phyloP scores from a whole-genome alignment of 305 asterid species.

The Fraxinus nigra region DNA sequence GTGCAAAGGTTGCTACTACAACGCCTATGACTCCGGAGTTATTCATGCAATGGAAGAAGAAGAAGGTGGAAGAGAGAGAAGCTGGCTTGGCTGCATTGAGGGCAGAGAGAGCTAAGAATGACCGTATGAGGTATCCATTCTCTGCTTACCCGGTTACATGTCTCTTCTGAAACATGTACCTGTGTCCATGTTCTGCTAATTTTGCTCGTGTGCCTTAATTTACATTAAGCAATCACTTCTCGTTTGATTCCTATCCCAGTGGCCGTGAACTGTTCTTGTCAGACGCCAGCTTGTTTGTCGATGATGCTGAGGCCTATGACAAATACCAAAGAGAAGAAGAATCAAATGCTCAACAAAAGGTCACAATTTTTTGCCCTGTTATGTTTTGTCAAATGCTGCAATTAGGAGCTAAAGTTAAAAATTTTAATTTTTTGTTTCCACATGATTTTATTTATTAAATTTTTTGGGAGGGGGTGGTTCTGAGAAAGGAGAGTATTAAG shows the following conservation, averaged over 20 bases:
- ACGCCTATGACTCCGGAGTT: slow-evolving; percentile 88
- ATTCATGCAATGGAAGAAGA: slow-evolving; percentile 79
- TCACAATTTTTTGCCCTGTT: slow-evolving; percentile 22
- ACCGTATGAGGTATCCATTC: slow-evolving; percentile 75
- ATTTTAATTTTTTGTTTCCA: too few relatives aligned
- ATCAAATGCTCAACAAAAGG: slow-evolving; percentile 47
- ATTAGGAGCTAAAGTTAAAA: slow-evolving; percentile 3
- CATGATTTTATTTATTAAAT: neutral
- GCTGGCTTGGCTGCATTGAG: slow-evolving; percentile 74
- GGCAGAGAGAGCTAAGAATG: slow-evolving; percentile 96
- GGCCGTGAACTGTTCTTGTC: slow-evolving; percentile 96
- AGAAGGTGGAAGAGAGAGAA: slow-evolving; percentile 78
- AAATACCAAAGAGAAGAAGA: slow-evolving; percentile 70
- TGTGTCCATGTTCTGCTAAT: neutral
- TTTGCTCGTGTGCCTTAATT: neutral
- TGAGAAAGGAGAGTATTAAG: neutral
- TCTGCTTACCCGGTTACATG: neutral
- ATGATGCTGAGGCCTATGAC: slow-evolving; percentile 89
- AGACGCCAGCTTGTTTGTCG: slow-evolving; percentile 82
- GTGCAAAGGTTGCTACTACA: slow-evolving; percentile 63
- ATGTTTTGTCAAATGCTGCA: neutral
- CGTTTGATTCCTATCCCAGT: slow-evolving; percentile 44
- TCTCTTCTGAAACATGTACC: neutral
- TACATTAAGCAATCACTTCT: slow-evolving; percentile 20
- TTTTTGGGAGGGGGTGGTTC: neutral